Evolutionary conservation across 2,329 filamentous ascomycete genomes (phyloP).

Genomic region (Fusarium sp.): DNA sequence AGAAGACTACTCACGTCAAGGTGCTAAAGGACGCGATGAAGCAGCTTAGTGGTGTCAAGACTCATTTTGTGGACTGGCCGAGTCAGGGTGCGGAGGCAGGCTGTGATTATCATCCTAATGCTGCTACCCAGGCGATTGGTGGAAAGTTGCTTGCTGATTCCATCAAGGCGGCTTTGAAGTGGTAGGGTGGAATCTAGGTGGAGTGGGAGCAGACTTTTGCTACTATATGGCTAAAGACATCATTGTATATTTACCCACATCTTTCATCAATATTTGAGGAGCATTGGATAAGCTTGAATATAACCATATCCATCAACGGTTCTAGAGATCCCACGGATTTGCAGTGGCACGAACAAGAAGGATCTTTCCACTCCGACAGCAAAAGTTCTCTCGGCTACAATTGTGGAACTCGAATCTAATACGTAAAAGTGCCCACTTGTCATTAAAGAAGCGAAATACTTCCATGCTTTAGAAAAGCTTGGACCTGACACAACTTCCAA

Average conservation of each 20-base stretch:
- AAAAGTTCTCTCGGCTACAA: background rate
- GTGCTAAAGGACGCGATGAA: conserved; percentile 51
- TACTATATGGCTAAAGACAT: rapidly evolving
- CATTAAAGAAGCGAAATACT: background rate
- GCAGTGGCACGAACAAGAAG: background rate
- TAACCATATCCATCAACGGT: background rate
- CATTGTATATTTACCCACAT: no score
- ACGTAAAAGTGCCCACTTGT: background rate
- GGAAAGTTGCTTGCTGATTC: conserved; percentile 47
- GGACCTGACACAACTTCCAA: background rate
- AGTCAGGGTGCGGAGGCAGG: conserved; percentile 54
- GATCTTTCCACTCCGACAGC: background rate
- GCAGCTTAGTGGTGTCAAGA: conserved; percentile 47
- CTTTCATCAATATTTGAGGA: background rate
- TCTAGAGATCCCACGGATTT: background rate
- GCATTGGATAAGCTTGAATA: background rate
- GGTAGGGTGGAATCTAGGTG: background rate
- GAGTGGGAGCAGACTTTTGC: rapidly evolving
- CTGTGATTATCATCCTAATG: conserved; percentile 58
- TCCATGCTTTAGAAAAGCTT: background rate
- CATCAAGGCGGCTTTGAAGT: conserved; percentile 35
- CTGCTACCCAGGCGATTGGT: conserved; percentile 51
- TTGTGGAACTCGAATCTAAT: background rate
- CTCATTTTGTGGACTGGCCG: conserved; percentile 57
- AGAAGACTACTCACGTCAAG: conserved; percentile 52